phyloP scores from a whole-genome alignment of 805 yeast species.

The Saccharomyces jurei region DNA sequence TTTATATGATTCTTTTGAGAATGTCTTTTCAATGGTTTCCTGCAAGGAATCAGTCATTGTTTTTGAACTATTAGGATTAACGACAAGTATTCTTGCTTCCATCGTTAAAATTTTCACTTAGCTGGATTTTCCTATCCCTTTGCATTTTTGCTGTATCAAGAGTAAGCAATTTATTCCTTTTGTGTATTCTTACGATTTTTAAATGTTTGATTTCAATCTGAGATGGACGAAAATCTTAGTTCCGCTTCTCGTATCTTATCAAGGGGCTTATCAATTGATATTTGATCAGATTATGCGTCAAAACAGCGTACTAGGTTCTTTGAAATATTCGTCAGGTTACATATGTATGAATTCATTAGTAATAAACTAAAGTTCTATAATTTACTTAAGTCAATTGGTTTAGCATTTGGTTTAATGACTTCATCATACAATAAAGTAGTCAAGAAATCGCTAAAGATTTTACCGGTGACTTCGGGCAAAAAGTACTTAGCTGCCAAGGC shows the following conservation, averaged over 20 bases:
- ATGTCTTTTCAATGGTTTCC: slow-evolving; percentile 5
- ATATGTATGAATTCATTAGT: background rate
- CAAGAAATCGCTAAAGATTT: slow-evolving; percentile 66
- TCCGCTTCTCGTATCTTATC: background rate
- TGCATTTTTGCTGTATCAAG: background rate
- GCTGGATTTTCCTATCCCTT: background rate
- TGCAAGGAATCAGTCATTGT: slow-evolving; percentile 18
- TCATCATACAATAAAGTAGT: slow-evolving; percentile 73
- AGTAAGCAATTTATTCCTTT: background rate
- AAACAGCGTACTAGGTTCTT: background rate
- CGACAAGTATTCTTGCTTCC: slow-evolving; percentile 8
- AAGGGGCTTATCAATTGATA: background rate
- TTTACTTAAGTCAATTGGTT: slow-evolving; percentile 16
- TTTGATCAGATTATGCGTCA: background rate
- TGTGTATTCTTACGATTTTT: background rate
- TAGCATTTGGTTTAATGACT: slow-evolving; percentile 27
- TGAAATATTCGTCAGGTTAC: background rate
- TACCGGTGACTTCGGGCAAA: slow-evolving; percentile 64
- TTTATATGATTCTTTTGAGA: background rate
- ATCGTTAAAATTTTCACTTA: background rate
- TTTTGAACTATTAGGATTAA: slow-evolving; percentile 22
- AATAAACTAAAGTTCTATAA: background rate
- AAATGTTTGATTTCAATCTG: background rate
- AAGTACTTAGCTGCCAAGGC: slow-evolving; percentile 61
- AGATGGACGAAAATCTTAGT: background rate